Evolutionary conservation across 2,329 filamentous ascomycete species (phyloP).

Genomic region (Xylaria polymorpha): DNA sequence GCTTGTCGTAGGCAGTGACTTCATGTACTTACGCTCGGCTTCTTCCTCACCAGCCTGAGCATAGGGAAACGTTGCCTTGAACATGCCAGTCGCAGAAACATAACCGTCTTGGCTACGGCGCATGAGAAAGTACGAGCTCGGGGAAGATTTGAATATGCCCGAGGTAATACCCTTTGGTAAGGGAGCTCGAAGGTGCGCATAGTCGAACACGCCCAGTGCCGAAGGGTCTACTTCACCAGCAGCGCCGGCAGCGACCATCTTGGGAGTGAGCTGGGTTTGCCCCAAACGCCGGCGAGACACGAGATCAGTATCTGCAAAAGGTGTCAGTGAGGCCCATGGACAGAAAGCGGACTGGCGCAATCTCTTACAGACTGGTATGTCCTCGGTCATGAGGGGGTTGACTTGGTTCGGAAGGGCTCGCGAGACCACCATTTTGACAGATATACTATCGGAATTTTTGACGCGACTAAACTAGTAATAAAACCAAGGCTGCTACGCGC

Average conservation of each 20-base stretch:
- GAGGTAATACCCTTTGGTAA: conserved; percentile 91
- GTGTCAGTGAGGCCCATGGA: conserved; percentile 36
- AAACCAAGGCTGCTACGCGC: conserved; percentile 28
- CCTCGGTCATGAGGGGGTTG: conserved; percentile 74
- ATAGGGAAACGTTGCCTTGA: conserved; percentile 88
- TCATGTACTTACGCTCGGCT: conserved; percentile 83
- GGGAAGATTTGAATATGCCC: conserved; percentile 90
- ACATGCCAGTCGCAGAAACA: conserved; percentile 90
- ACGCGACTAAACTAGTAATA: conserved; percentile 40
- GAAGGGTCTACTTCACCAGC: conserved; percentile 77
- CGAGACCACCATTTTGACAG: conserved; percentile 53
- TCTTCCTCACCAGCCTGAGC: conserved; percentile 79
- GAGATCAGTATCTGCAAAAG: conserved; percentile 72
- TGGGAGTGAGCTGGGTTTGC: conserved; percentile 89
- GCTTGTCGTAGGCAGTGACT: conserved; percentile 82
- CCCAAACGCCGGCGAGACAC: conserved; percentile 88
- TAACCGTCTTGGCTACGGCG: conserved; percentile 86
- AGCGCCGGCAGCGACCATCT: conserved; percentile 77
- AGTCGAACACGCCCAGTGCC: conserved; percentile 88
- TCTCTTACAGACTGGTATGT: conserved; percentile 70
- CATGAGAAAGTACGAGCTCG: conserved; percentile 97
- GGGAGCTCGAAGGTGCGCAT: conserved; percentile 92
- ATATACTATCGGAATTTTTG: conserved; percentile 23
- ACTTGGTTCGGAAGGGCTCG: conserved; percentile 68
- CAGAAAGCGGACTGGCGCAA: conserved; percentile 18